A percentile compares a stretch with the other conserved stretches of the same genome.
Conservation (phyloP, 805 yeast genomes). For the Zygotorulaspora danielsina region DNA sequence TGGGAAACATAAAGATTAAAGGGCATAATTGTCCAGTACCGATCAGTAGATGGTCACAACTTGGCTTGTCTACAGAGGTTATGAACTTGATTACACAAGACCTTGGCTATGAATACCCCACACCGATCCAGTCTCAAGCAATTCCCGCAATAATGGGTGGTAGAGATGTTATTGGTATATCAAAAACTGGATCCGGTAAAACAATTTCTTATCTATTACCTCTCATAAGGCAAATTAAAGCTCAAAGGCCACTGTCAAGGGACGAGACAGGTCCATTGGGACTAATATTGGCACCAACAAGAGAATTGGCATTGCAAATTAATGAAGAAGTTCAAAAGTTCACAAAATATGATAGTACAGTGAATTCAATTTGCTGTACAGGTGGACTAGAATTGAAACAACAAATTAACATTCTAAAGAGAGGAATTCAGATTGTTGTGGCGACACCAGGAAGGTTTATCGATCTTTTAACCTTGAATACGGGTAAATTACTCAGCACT, state of each 20-base stretch:
- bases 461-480: conserved; percentile 78
- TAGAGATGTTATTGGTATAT: conserved; percentile 85
- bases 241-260: conserved; percentile 50
- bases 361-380: conserved; percentile 72
- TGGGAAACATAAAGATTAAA: conserved; percentile 63
- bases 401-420: conserved; percentile 75
- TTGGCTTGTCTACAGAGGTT: conserved; percentile 65
- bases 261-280: conserved; percentile 72
- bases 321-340: conserved; percentile 61
- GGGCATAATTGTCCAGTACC: conserved; percentile 63
- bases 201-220: conserved; percentile 87
- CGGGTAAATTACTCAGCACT: conserved; percentile 65
- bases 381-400: conserved; percentile 84
- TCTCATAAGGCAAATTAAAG: conserved; percentile 74
- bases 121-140: conserved; percentile 88
- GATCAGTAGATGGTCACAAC: conserved; percentile 69
- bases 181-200: conserved; percentile 96
- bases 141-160: conserved; percentile 89
- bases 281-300: conserved; percentile 79
- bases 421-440: conserved; percentile 74
- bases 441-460: conserved; percentile 96
- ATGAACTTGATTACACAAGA: conserved; percentile 48
- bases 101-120: conserved; percentile 57
- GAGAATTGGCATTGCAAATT: conserved; percentile 88
- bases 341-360: conserved; percentile 32